phyloP scores from a whole-genome alignment of 352 stramenopile genomes.

The Peronospora destructor region DNA sequence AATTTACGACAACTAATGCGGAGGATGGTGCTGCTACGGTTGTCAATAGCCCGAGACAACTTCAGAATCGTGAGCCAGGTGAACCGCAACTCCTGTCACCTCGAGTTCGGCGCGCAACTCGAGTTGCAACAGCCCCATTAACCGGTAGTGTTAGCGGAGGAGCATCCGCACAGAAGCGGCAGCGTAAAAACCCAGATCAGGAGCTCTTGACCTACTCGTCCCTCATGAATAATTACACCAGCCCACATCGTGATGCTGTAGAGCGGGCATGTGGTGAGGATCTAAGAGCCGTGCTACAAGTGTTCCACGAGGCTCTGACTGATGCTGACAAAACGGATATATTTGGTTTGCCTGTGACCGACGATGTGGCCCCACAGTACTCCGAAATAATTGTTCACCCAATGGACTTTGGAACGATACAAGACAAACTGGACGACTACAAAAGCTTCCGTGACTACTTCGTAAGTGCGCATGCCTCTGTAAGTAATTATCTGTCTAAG shows the following conservation, averaged over 20 bases:
- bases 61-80: conserved; percentile 16
- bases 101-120: conserved; percentile 24
- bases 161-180: conserved; percentile 30
- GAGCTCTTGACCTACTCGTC: conserved; percentile 41
- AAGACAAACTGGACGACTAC: conserved; percentile 72
- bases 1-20: conserved; percentile 19
- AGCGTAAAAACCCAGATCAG: conserved; percentile 28
- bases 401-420: conserved; percentile 94
- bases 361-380: conserved; percentile 90
- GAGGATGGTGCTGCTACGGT: conserved; percentile 6
- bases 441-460: conserved; percentile 68
- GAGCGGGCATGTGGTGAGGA: conserved; percentile 54
- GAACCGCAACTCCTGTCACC: conserved; percentile 16
- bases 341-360: conserved; percentile 86
- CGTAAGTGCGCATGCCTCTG: conserved; percentile 33
- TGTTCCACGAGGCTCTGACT: conserved; percentile 68
- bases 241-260: conserved; percentile 46
- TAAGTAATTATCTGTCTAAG: neutral
- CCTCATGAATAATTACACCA: conserved; percentile 47
- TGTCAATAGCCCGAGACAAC: conserved; percentile 18
- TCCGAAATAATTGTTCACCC: conserved; percentile 81
- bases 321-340: conserved; percentile 74
- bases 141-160: neutral
- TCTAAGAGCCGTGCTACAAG: conserved; percentile 40
- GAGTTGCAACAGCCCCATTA: conserved; percentile 17